These are phyloP conservation scores for Lichtheimia corymbifera DNA, from an alignment of 371 early-diverging fungal genomes.

Conservation along the genomic window DNA sequence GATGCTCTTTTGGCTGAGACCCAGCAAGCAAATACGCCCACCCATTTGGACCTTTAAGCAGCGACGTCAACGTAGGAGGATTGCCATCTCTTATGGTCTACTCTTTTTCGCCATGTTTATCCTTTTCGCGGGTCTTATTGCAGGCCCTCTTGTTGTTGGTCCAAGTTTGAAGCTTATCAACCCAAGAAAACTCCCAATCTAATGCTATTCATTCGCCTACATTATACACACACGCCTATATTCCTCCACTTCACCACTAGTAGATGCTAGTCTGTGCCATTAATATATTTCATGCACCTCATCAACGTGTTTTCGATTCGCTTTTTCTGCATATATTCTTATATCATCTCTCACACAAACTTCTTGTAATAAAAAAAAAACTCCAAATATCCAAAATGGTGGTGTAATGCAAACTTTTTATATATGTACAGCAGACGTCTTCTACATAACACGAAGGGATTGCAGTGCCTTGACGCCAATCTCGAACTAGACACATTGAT, in stretches of 20 bases:
- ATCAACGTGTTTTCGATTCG: background rate
- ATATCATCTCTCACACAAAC: background rate
- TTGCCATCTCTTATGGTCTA: conserved; percentile 68
- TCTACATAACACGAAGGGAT: conserved; percentile 35
- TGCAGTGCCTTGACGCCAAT: conserved; percentile 52
- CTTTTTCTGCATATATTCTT: conserved; percentile 1
- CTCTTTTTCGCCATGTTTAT: conserved; percentile 67
- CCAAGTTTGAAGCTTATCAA: conserved; percentile 22
- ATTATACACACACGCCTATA: background rate
- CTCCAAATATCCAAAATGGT: background rate
- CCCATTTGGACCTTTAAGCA: conserved; percentile 77
- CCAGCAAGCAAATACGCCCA: conserved; percentile 77
- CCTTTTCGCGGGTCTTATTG: conserved; percentile 60
- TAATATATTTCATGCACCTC: background rate
- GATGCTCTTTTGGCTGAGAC: conserved; percentile 86
- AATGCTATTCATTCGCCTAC: background rate
- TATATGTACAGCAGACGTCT: background rate
- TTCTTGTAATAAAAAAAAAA: background rate
- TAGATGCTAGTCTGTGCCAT: background rate
- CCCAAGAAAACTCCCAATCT: conserved; percentile 31
- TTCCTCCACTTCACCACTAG: background rate
- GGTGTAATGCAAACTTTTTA: background rate
- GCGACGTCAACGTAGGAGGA: conserved; percentile 56
- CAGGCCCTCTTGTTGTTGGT: conserved; percentile 58
- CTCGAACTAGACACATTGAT: conserved; percentile 38